Conservation (phyloP, 2,329 filamentous ascomycete species). For the Talaromyces albobiverticillius region DNA sequence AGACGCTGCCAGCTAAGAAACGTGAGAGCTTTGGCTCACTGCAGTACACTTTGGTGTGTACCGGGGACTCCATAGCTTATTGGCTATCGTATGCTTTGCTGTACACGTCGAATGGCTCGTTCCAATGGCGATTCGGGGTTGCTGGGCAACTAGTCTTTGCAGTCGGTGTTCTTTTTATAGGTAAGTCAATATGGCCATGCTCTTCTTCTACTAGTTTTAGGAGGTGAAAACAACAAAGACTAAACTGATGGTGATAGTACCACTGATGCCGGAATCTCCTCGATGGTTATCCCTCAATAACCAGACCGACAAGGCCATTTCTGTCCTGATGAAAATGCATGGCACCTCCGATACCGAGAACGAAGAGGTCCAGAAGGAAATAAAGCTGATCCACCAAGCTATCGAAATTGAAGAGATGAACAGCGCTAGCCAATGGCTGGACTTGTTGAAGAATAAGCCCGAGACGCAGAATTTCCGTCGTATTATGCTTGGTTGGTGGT, state of each 20-base stretch:
- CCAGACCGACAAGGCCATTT: slow-evolving; percentile 11
- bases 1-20: slow-evolving; percentile 12
- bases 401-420: slow-evolving; percentile 15
- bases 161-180: slow-evolving; percentile 30
- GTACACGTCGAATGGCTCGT: slow-evolving; percentile 6
- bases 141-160: slow-evolving; percentile 26
- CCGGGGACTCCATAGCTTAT: slow-evolving; percentile 10
- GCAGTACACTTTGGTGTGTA: slow-evolving; percentile 11
- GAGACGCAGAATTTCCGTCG: slow-evolving; percentile 17
- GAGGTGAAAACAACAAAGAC: too few relatives aligned
- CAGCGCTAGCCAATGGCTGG: slow-evolving; percentile 11
- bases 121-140: slow-evolving; percentile 18
- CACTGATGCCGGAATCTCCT: slow-evolving; percentile 20
- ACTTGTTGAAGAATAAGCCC: slow-evolving; percentile 14
- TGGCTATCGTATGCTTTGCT: slow-evolving; percentile 16
- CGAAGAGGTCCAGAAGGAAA: slow-evolving; percentile 12
- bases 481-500: slow-evolving; percentile 16
- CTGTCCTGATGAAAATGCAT: slow-evolving; percentile 7
- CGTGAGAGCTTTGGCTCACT: slow-evolving; percentile 12
- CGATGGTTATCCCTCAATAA: slow-evolving; percentile 20
- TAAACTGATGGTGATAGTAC: not conserved
- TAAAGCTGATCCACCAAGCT: slow-evolving; percentile 15
- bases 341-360: not conserved
- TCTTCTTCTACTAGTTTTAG: slow-evolving; percentile 20
- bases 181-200: slow-evolving; percentile 9